Percentiles rank a stretch among this genome's conserved stretches.
These are phyloP conservation scores for Panicum hallii DNA, from an alignment of 202 grass and related monocot genomes.

Conservation along the genomic window DNA sequence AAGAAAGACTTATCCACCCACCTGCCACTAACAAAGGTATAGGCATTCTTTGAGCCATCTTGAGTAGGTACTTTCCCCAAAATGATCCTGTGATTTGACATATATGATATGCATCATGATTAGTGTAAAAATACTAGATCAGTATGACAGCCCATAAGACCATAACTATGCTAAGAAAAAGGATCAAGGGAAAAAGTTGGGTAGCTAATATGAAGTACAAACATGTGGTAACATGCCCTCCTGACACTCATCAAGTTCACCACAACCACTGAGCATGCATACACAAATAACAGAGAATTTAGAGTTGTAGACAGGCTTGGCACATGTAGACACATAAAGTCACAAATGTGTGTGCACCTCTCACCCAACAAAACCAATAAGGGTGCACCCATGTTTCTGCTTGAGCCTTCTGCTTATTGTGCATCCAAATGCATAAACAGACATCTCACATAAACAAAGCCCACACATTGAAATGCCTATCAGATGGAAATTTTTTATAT, in stretches of 20 bases:
- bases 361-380: conserved; percentile 21
- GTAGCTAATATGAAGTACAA: conserved; percentile 46
- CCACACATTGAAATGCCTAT: conserved; percentile 27
- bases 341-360: conserved; percentile 30
- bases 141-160: conserved; percentile 7
- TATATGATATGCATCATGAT: conserved; percentile 65
- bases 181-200: not conserved
- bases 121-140: conserved; percentile 50
- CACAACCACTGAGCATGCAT: conserved; percentile 32
- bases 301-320: not conserved
- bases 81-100: conserved; percentile 73
- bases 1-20: conserved; percentile 71
- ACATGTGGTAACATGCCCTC: conserved; percentile 34
- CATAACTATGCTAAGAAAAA: conserved; percentile 30
- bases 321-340: conserved; percentile 7
- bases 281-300: not conserved
- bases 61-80: conserved; percentile 88
- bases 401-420: not conserved
- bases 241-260: conserved; percentile 32
- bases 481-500: conserved; percentile 17
- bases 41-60: conserved; percentile 89
- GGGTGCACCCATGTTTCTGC: conserved; percentile 30
- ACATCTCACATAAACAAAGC: conserved; percentile 21
- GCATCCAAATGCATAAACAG: conserved; percentile 23
- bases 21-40: conserved; percentile 88